A percentile compares a stretch with the other conserved stretches of the same genome.
Evolutionary conservation across 768 basidiomycete genomes (phyloP).

Genomic region (Inosperma sp.): DNA sequence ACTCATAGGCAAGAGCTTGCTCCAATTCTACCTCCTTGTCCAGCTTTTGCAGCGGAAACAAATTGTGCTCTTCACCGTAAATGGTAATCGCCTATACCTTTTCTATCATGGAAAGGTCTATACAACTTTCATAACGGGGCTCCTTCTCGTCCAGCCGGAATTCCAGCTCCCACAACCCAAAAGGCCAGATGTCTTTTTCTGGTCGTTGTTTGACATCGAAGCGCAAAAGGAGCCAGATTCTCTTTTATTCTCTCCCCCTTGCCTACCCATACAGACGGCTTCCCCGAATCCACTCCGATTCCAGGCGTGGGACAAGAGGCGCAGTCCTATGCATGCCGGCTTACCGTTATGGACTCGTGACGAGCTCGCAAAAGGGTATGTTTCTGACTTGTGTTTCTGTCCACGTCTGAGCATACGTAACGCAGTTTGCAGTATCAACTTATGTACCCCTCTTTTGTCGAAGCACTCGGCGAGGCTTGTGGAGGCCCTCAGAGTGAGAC

Average conservation of each 20-base stretch:
- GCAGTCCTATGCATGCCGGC: not conserved
- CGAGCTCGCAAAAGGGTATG: slow-evolving; percentile 10
- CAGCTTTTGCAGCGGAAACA: slow-evolving; percentile 2
- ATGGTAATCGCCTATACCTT: not conserved
- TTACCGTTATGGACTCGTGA: slow-evolving; percentile 8
- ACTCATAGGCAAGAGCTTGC: not conserved
- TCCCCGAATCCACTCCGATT: slow-evolving; percentile 7
- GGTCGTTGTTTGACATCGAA: slow-evolving; percentile 6
- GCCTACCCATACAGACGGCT: slow-evolving; percentile 7
- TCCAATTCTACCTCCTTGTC: not conserved
- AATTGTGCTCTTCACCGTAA: not conserved
- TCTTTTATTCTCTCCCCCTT: not conserved
- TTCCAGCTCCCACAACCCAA: slow-evolving; percentile 1
- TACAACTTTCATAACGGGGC: no score
- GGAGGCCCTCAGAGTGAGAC: not conserved
- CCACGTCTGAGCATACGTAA: not conserved
- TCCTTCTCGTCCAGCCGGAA: not conserved
- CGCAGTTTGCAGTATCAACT: not conserved
- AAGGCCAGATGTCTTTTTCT: slow-evolving; percentile 1
- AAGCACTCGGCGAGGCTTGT: not conserved
- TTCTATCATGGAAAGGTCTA: not conserved
- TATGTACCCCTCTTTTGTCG: not conserved
- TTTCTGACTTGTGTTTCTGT: not conserved
- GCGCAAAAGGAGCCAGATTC: not conserved
- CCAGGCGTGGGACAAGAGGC: not conserved